Percentiles rank a stretch among this genome's conserved stretches.
Evolutionary conservation across 2,329 filamentous ascomycete genomes (phyloP).

Genomic region (Alternaria viburni): DNA sequence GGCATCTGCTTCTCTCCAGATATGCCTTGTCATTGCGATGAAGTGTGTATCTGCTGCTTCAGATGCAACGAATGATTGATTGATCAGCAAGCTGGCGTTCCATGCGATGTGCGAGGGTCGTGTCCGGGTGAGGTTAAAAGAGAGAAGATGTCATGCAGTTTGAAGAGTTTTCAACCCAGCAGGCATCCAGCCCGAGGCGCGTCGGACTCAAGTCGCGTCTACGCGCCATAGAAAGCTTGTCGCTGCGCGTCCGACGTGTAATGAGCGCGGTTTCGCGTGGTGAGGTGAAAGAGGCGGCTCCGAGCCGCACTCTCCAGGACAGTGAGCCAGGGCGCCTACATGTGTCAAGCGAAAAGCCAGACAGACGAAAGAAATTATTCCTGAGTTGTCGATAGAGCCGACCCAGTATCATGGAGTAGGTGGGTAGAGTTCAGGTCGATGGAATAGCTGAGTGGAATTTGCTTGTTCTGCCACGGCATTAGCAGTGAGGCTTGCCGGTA

Average conservation of each 20-base stretch:
- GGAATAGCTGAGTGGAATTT: neutral
- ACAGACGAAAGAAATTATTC: too few relatives aligned
- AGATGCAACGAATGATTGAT: too few relatives aligned
- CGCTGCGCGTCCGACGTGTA: neutral
- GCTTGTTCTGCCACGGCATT: neutral
- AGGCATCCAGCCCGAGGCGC: neutral
- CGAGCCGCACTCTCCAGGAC: too few relatives aligned
- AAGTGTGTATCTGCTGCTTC: neutral
- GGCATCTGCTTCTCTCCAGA: neutral
- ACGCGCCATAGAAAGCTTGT: neutral
- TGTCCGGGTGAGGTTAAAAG: neutral
- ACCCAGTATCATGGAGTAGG: neutral
- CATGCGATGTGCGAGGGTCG: too few relatives aligned
- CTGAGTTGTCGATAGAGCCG: neutral
- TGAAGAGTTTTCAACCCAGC: neutral
- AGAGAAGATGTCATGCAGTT: neutral
- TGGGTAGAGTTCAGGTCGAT: neutral
- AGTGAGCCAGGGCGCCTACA: neutral
- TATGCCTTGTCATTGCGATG: neutral
- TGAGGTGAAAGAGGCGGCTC: neutral
- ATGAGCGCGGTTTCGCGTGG: neutral
- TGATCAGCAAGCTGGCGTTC: too few relatives aligned
- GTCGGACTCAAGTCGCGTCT: neutral
- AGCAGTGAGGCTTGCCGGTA: neutral
- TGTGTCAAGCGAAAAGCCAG: rapidly evolving